Percentiles rank a stretch among this genome's conserved stretches.
phyloP scores from a whole-genome alignment of 2,329 filamentous ascomycete genomes.

The Talaromyces sp. region DNA sequence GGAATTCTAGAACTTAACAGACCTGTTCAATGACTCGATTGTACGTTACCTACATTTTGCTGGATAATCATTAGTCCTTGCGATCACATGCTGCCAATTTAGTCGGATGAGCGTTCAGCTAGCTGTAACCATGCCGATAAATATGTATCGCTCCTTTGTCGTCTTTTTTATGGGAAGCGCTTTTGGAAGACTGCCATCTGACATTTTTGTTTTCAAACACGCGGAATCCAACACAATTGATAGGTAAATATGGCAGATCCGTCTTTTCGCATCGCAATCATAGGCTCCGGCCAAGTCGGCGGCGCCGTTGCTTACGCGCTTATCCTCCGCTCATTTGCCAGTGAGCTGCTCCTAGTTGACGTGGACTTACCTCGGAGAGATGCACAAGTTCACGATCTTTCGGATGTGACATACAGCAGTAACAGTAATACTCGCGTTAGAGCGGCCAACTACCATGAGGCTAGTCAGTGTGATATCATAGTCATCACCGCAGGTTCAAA shows the following conservation, averaged over 20 bases:
- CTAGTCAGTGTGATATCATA: constrained; percentile 51
- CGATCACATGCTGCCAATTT: not conserved
- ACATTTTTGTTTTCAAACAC: not conserved
- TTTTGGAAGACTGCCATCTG: not conserved
- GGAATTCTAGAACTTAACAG: not conserved
- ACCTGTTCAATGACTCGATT: not conserved
- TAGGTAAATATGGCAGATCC: not conserved
- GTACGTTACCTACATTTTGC: too few species aligned
- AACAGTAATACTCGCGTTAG: constrained; percentile 42
- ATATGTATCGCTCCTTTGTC: not conserved
- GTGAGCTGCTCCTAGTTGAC: constrained; percentile 52
- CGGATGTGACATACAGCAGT: constrained; percentile 37
- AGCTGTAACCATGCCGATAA: not conserved
- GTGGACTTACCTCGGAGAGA: not conserved
- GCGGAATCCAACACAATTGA: not conserved
- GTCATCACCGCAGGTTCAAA: constrained; percentile 54
- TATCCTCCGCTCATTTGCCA: constrained; percentile 46
- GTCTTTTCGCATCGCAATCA: not conserved
- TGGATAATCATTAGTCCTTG: not conserved
- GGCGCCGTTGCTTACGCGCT: constrained; percentile 49
- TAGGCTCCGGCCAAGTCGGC: not conserved
- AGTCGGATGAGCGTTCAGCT: not conserved
- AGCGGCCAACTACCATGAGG: constrained; percentile 44
- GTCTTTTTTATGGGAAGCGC: not conserved
- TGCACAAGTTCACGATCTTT: constrained; percentile 44